These are phyloP conservation scores for Fraxinus dipetala DNA, from an alignment of 305 asterid genomes.

Conservation along the genomic window DNA sequence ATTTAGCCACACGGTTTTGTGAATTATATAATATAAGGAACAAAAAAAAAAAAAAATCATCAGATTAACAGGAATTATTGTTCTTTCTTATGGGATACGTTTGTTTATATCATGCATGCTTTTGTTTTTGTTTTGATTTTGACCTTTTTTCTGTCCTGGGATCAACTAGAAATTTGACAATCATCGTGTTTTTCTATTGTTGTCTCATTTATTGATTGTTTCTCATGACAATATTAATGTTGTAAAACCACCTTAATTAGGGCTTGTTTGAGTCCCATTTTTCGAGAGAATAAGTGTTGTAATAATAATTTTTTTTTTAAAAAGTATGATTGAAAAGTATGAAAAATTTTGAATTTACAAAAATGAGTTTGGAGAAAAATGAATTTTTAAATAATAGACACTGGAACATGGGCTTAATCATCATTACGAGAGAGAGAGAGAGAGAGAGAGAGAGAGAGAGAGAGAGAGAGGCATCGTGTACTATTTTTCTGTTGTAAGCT, in stretches of 20 bases:
- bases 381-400: not conserved
- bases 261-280: not conserved
- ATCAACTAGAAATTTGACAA: not conserved
- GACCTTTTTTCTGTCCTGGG: not conserved
- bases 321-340: not conserved
- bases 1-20: conserved; percentile 12
- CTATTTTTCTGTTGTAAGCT: no score
- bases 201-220: not conserved
- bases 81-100: not conserved
- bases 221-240: not conserved
- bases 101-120: not conserved
- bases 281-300: no score
- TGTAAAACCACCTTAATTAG: not conserved
- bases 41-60: not conserved
- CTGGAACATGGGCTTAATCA: no score
- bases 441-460: no score
- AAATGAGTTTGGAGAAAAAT: not conserved
- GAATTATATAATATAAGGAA: not conserved
- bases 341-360: not conserved
- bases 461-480: no score
- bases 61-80: not conserved
- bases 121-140: no score
- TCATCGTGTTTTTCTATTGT: not conserved
- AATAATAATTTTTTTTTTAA: no score
- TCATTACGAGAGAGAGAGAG: no score